Evolutionary conservation across 345 rosid genomes (phyloP).

Genomic region (Angophora floribunda): DNA sequence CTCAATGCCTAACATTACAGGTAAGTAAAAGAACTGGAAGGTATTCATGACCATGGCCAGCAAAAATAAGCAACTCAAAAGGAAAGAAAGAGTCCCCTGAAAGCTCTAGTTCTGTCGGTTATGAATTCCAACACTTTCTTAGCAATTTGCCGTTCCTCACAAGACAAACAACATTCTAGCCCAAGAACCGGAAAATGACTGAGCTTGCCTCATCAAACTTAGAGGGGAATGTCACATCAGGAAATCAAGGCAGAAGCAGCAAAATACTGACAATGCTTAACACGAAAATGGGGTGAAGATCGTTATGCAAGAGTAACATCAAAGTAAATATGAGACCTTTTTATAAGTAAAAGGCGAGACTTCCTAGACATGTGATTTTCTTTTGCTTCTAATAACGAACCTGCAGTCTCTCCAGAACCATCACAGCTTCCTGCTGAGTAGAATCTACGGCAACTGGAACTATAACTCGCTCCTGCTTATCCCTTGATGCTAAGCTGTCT

Average conservation of each 20-base stretch:
- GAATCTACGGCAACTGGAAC: constrained; percentile 42
- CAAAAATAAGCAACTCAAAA: background rate
- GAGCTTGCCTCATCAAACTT: background rate
- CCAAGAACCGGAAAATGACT: background rate
- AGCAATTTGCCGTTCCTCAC: background rate
- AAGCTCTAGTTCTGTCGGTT: background rate
- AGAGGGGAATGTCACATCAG: background rate
- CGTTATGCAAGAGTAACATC: background rate
- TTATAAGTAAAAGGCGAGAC: background rate
- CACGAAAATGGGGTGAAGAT: background rate
- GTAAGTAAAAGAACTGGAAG: background rate
- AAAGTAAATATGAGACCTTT: background rate
- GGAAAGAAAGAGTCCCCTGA: background rate
- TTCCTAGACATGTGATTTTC: background rate
- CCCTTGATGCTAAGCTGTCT: constrained; percentile 8
- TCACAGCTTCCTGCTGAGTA: constrained; percentile 64
- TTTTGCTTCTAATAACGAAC: constrained; percentile 20
- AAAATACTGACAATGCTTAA: background rate
- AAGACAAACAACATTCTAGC: background rate
- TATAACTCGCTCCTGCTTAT: constrained; percentile 20
- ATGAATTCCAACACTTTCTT: background rate
- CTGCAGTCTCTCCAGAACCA: constrained; percentile 63
- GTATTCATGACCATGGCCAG: background rate
- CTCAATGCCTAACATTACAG: background rate
- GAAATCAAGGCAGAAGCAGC: background rate